These are phyloP conservation scores for Diaporthe ilicicola DNA, from an alignment of 2,329 filamentous ascomycete species.

Conservation along the genomic window DNA sequence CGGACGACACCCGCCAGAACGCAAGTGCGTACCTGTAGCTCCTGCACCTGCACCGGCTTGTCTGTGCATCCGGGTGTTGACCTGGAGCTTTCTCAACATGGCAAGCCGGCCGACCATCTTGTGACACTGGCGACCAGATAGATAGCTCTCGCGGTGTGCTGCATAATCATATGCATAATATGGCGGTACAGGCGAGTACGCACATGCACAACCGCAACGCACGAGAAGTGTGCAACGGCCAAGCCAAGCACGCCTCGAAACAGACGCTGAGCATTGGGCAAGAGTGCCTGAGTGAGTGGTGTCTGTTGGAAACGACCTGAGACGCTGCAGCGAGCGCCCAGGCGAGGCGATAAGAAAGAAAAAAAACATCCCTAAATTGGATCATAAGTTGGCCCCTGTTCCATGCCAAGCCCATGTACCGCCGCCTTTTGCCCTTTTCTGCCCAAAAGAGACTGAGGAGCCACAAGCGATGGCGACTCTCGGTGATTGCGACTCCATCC, in stretches of 20 bases:
- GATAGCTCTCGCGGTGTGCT: background rate
- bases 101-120: conserved; percentile 3
- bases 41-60: background rate
- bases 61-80: background rate
- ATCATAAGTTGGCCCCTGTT: conserved; percentile 10
- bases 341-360: conserved; percentile 5
- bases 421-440: conserved; percentile 19
- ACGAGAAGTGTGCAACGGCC: background rate
- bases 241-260: conserved; percentile 4
- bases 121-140: background rate
- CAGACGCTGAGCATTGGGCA: background rate
- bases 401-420: conserved; percentile 1
- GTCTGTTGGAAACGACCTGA: conserved; percentile 21
- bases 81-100: background rate
- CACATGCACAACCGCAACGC: background rate
- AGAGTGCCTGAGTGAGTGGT: background rate
- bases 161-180: conserved; percentile 13
- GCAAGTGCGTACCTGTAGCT: background rate
- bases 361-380: conserved; percentile 12
- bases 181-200: background rate
- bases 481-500: conserved; percentile 33
- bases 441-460: conserved; percentile 2
- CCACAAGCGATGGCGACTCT: conserved; percentile 23
- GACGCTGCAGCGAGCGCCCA: conserved; percentile 14
- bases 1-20: conserved; percentile 10